Percentiles rank a stretch among this genome's conserved stretches.
phyloP scores from a whole-genome alignment of 2,329 filamentous ascomycete genomes.

The Trichoderma sp. region DNA sequence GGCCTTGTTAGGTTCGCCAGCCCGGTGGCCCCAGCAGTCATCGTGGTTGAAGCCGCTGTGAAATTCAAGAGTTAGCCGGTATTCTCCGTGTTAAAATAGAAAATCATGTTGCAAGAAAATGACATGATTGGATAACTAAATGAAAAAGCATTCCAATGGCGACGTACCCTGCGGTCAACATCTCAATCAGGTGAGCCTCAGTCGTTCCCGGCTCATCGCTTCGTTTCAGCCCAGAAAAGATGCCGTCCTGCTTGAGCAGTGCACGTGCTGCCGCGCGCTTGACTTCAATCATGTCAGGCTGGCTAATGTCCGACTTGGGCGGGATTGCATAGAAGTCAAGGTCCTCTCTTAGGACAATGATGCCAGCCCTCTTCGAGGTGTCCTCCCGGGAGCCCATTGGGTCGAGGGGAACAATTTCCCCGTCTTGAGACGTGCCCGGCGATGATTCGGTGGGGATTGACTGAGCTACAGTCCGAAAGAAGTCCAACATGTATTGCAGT shows the following conservation, averaged over 20 bases:
- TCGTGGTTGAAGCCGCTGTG: constrained; percentile 91
- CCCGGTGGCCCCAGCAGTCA: constrained; percentile 91
- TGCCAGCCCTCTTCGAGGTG: constrained; percentile 88
- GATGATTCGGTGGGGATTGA: constrained; percentile 81
- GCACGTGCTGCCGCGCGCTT: constrained; percentile 87
- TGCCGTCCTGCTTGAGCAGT: constrained; percentile 85
- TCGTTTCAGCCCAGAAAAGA: constrained; percentile 91
- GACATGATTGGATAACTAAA: not conserved
- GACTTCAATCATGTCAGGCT: constrained; percentile 89
- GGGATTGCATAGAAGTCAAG: constrained; percentile 97
- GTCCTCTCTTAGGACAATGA: constrained; percentile 94
- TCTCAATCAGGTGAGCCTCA: constrained; percentile 97
- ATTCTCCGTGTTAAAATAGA: not conserved
- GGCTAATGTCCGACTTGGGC: constrained; percentile 76
- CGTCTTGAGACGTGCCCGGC: constrained; percentile 61
- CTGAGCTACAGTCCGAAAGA: constrained; percentile 93
- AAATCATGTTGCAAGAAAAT: not conserved
- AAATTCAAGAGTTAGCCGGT: not conserved
- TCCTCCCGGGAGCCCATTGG: constrained; percentile 66
- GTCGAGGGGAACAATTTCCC: constrained; percentile 64
- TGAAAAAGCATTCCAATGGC: not conserved
- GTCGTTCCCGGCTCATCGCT: constrained; percentile 96
- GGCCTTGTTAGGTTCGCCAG: constrained; percentile 96
- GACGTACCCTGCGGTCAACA: constrained; percentile 93
- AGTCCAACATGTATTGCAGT: constrained; percentile 98